phyloP scores from a whole-genome alignment of 2,329 filamentous ascomycete genomes.

The Ophiostoma angusticollis region DNA sequence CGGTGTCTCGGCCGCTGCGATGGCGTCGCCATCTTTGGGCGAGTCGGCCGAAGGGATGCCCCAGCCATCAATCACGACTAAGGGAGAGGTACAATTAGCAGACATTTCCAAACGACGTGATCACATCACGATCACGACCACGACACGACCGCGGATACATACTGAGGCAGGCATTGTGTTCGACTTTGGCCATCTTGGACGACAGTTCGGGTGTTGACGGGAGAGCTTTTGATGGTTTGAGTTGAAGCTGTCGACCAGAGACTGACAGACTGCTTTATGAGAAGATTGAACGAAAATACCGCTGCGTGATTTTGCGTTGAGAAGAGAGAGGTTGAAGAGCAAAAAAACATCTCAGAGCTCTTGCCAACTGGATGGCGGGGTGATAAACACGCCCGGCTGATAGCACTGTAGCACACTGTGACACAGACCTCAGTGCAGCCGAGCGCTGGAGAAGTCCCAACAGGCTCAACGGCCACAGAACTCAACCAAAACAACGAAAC shows the following conservation, averaged over 20 bases:
- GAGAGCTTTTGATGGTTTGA: not conserved
- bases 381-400: not conserved
- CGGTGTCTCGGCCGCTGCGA: constrained; percentile 83
- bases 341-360: constrained; percentile 4
- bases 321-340: constrained; percentile 1
- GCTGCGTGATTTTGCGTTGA: constrained; percentile 11
- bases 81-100: constrained; percentile 37
- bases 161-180: constrained; percentile 51
- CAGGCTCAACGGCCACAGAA: too few species aligned
- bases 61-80: constrained; percentile 99
- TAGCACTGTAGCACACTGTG: too few species aligned
- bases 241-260: too few species aligned
- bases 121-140: constrained; percentile 21
- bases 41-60: constrained; percentile 72
- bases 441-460: too few species aligned
- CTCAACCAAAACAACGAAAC: not conserved
- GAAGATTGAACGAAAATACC: not conserved
- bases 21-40: constrained; percentile 84
- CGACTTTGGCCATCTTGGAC: constrained; percentile 37
- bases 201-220: not conserved
- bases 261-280: not conserved
- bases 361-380: not conserved
- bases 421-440: too few species aligned
- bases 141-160: constrained; percentile 30
- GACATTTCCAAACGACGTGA: constrained; percentile 48